These are phyloP conservation scores for Cystobasidium slooffiae DNA, from an alignment of 1,284 basidiomycete species.

Conservation along the genomic window DNA sequence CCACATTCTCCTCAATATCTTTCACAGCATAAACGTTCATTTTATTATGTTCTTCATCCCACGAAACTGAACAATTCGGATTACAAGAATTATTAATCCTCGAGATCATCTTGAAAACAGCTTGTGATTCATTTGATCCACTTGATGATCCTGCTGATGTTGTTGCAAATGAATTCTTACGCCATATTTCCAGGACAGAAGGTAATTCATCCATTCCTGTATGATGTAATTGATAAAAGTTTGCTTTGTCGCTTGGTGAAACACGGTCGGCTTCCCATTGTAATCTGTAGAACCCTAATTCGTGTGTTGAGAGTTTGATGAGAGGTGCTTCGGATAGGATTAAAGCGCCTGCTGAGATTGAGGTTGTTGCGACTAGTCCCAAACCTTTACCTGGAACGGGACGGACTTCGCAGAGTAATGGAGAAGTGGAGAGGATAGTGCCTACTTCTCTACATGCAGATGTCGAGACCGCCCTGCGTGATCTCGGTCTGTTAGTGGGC, in stretches of 20 bases:
- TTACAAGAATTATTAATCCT: conserved; percentile 22
- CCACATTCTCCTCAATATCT: conserved; percentile 4
- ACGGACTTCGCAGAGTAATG: neutral
- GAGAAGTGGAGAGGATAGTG: neutral
- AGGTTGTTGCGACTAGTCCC: neutral
- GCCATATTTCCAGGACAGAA: conserved; percentile 20
- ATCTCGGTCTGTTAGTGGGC: neutral
- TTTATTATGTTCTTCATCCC: neutral
- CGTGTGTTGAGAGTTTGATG: neutral
- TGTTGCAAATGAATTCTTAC: conserved; percentile 20
- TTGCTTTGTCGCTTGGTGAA: neutral
- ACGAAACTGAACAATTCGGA: conserved; percentile 19
- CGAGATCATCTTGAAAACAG: conserved; percentile 4
- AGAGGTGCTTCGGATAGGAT: conserved; percentile 15
- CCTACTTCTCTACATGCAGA: too few species aligned
- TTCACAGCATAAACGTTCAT: conserved; percentile 11
- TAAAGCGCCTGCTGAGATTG: conserved; percentile 1
- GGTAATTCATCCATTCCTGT: conserved; percentile 33
- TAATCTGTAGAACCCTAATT: conserved; percentile 19
- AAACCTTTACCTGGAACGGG: conserved; percentile 9
- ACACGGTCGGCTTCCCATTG: conserved; percentile 14
- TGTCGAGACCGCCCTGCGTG: neutral
- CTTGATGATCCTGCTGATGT: too few species aligned
- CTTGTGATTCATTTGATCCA: neutral
- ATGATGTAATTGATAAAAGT: conserved; percentile 7